Evolutionary conservation across 768 basidiomycete genomes (phyloP).

Genomic region (Termitomyces sp.): DNA sequence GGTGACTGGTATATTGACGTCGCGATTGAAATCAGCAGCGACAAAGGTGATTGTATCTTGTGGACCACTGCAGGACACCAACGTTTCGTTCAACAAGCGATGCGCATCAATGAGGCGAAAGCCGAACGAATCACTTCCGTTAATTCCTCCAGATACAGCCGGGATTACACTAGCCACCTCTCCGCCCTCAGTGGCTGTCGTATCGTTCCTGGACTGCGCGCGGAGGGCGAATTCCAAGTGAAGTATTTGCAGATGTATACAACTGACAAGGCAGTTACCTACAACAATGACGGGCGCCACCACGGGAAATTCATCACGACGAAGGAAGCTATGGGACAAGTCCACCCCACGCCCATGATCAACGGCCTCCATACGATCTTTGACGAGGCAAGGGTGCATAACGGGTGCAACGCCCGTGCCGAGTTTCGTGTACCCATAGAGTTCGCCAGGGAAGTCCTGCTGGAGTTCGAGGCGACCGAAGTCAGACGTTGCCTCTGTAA

Average conservation of each 20-base stretch:
- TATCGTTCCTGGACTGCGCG: slow-evolving; percentile 5
- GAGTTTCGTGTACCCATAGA: neutral
- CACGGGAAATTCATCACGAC: slow-evolving; percentile 8
- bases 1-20: slow-evolving; percentile 22
- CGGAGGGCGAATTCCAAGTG: slow-evolving; percentile 2
- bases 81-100: neutral
- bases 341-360: neutral
- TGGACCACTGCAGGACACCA: slow-evolving; percentile 10
- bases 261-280: slow-evolving; percentile 14
- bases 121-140: neutral
- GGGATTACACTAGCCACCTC: slow-evolving; percentile 14
- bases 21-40: slow-evolving; percentile 15
- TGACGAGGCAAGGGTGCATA: neutral
- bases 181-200: slow-evolving; percentile 10
- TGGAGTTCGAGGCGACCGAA: neutral
- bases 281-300: slow-evolving; percentile 5
- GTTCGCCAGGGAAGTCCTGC: neutral
- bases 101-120: neutral
- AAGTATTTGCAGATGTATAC: slow-evolving; percentile 16
- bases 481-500: neutral
- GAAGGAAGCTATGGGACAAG: slow-evolving; percentile 10
- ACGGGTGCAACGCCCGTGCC: slow-evolving; percentile 1
- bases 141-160: slow-evolving; percentile 3
- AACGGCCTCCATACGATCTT: slow-evolving; percentile 6
- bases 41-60: slow-evolving; percentile 7